phyloP scores from a whole-genome alignment of 176 grass and related monocot species.

The Zea mays region DNA sequence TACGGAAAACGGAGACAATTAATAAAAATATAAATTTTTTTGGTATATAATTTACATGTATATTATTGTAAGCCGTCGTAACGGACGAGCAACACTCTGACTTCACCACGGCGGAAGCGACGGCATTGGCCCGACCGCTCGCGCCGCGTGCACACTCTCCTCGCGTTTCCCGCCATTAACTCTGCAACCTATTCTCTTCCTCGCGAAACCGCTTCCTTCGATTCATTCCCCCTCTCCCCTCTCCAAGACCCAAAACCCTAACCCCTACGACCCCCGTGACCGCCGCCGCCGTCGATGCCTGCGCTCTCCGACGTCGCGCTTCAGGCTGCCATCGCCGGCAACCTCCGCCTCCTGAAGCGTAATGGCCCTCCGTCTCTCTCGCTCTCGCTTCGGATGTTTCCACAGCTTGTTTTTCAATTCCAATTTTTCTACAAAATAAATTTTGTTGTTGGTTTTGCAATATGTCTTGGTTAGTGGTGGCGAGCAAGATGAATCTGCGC shows the following conservation, averaged over 20 bases:
- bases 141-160: neutral
- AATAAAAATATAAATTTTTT: too few relatives aligned
- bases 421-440: neutral
- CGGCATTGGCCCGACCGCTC: too few relatives aligned
- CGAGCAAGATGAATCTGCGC: slow-evolving; percentile 23
- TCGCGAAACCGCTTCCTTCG: neutral
- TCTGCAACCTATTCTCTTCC: neutral
- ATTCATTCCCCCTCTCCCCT: neutral
- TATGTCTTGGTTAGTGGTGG: slow-evolving; percentile 4
- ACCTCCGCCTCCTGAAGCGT: slow-evolving; percentile 7
- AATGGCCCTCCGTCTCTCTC: neutral
- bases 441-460: neutral
- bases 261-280: too few relatives aligned
- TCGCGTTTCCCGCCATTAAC: neutral
- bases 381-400: neutral
- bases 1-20: too few relatives aligned
- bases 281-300: neutral
- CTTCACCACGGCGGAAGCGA: too few relatives aligned
- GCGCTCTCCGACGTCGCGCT: neutral
- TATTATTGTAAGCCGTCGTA: too few relatives aligned
- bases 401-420: neutral
- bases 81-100: too few relatives aligned
- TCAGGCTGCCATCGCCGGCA: neutral
- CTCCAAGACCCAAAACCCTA: neutral
- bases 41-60: too few relatives aligned